Evolutionary conservation across 805 yeast species (phyloP).

Genomic region (Saccharomycopsis vini): DNA sequence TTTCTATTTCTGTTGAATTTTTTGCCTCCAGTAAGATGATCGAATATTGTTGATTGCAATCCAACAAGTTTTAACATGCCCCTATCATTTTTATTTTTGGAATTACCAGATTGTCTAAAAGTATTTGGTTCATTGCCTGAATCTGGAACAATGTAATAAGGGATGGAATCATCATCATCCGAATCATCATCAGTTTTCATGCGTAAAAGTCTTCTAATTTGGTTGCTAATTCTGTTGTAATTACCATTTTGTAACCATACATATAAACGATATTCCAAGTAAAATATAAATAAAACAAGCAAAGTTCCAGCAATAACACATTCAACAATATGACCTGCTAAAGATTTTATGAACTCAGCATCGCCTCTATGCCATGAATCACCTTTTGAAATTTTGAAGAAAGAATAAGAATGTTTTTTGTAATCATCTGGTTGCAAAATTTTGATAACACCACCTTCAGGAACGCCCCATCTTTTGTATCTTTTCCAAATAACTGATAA

Average conservation of each 20-base stretch:
- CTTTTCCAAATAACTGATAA: conserved; percentile 82
- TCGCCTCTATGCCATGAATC: conserved; percentile 92
- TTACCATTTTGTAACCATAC: conserved; percentile 30
- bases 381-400: conserved; percentile 70
- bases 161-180: background rate
- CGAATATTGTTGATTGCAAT: conserved; percentile 12
- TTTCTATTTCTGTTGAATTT: conserved; percentile 17
- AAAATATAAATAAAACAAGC: conserved; percentile 41
- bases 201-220: background rate
- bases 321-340: conserved; percentile 66
- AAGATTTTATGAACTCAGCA: conserved; percentile 64
- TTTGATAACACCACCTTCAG: conserved; percentile 56
- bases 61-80: conserved; percentile 18
- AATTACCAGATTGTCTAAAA: conserved; percentile 1
- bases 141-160: conserved; percentile 1
- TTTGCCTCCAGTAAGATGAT: conserved; percentile 13
- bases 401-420: conserved; percentile 49
- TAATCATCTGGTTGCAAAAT: conserved; percentile 69
- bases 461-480: conserved; percentile 71
- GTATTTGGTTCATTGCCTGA: background rate
- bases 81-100: background rate
- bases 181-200: conserved; percentile 1
- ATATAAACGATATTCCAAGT: conserved; percentile 39
- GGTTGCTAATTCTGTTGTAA: conserved; percentile 13
- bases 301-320: conserved; percentile 65